Conservation (phyloP, 2,329 filamentous ascomycete species). For the Dissoconium aciculare region DNA sequence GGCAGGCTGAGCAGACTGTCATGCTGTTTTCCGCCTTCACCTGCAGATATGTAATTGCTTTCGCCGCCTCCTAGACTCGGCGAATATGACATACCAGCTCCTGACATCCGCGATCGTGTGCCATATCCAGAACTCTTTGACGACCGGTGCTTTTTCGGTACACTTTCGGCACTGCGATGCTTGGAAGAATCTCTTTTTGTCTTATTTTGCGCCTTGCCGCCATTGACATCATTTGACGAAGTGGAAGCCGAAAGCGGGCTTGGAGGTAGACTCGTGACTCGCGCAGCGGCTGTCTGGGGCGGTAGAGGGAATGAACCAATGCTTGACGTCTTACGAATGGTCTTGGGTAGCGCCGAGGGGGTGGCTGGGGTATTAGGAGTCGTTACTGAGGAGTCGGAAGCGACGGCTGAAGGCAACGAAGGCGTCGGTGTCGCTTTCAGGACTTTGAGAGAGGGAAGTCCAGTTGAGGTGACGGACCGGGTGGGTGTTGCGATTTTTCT, state of each 20-base stretch:
- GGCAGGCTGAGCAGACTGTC: slow-evolving; percentile 63
- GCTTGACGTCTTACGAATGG: slow-evolving; percentile 74
- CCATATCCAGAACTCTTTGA: slow-evolving; percentile 24
- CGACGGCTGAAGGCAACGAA: slow-evolving; percentile 29
- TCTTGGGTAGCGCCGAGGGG: slow-evolving; percentile 33
- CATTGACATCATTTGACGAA: slow-evolving; percentile 22
- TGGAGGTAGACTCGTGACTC: slow-evolving; percentile 44
- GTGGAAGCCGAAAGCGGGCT: slow-evolving; percentile 38
- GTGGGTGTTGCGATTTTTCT: slow-evolving; percentile 19
- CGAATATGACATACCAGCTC: slow-evolving; percentile 31
- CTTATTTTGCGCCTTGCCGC: slow-evolving; percentile 22
- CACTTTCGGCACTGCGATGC: slow-evolving; percentile 20
- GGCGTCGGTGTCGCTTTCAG: slow-evolving; percentile 27
- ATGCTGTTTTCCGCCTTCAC: slow-evolving; percentile 48
- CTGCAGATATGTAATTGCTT: slow-evolving; percentile 53
- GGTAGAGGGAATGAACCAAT: slow-evolving; percentile 90
- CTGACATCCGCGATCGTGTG: slow-evolving; percentile 37
- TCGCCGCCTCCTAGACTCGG: slow-evolving; percentile 71
- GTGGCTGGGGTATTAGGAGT: slow-evolving; percentile 2
- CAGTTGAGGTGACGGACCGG: slow-evolving; percentile 32
- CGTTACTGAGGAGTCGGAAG: slow-evolving; percentile 16
- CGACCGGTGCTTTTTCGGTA: slow-evolving; percentile 15
- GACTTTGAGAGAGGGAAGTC: slow-evolving; percentile 29
- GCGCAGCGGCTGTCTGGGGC: slow-evolving; percentile 49
- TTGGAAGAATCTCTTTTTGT: slow-evolving; percentile 18